A percentile compares a stretch with the other conserved stretches of the same genome.
phyloP scores from a whole-genome alignment of 2,329 filamentous ascomycete species.

The Xylaria sp. region DNA sequence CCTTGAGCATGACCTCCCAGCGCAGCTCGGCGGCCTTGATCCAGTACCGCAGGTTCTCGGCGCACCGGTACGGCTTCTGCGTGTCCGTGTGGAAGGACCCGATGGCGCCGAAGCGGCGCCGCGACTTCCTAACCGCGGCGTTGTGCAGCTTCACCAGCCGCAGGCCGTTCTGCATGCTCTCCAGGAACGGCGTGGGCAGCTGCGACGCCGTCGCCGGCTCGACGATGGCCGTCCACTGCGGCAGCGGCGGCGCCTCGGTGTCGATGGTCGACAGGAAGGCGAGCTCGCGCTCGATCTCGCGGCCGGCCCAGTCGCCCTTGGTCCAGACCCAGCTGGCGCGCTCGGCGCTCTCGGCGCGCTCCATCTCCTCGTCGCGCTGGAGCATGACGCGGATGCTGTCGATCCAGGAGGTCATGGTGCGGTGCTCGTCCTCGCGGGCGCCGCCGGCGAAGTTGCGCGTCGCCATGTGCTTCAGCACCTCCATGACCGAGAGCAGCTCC shows the following conservation, averaged over 20 bases:
- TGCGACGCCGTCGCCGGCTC: conserved; percentile 43
- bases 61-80: conserved; percentile 88
- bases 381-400: conserved; percentile 76
- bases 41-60: conserved; percentile 95
- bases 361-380: conserved; percentile 73
- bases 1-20: conserved; percentile 82
- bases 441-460: conserved; percentile 84
- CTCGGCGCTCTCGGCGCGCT: conserved; percentile 71
- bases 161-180: conserved; percentile 75
- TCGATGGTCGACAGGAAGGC: conserved; percentile 81
- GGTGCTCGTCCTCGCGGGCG: conserved; percentile 75
- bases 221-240: conserved; percentile 68
- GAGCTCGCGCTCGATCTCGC: conserved; percentile 77
- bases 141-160: conserved; percentile 89
- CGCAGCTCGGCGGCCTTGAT: conserved; percentile 92
- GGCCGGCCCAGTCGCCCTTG: conserved; percentile 72
- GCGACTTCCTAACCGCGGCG: conserved; percentile 79
- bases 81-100: conserved; percentile 90
- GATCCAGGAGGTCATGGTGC: conserved; percentile 79
- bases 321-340: conserved; percentile 81
- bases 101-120: conserved; percentile 85
- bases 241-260: conserved; percentile 60
- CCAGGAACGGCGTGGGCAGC: conserved; percentile 74
- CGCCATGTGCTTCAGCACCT: conserved; percentile 90
- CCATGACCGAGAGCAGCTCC: conserved; percentile 83